Conservation (phyloP, 148 eudicot species). For the Pharnaceum exiguum region DNA sequence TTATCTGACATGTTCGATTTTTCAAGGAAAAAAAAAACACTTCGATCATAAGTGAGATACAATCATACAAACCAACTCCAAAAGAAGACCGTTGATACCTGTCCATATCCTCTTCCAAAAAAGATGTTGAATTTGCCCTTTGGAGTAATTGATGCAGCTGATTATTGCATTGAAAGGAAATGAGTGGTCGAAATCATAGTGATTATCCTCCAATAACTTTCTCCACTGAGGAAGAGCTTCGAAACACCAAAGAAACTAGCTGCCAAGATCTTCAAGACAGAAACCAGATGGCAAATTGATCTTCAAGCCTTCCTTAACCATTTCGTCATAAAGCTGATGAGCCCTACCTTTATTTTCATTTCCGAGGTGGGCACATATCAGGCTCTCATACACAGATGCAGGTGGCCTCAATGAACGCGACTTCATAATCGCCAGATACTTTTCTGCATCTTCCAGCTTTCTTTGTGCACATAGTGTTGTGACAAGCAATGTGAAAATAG, state of each 20-base stretch:
- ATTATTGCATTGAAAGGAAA: too few relatives aligned
- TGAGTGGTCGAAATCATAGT: too few relatives aligned
- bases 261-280: constrained; percentile 18
- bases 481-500: constrained; percentile 42
- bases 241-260: neutral
- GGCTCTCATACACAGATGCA: constrained; percentile 26
- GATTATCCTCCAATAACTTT: neutral
- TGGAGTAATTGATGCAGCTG: too few relatives aligned
- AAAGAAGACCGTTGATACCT: too few relatives aligned
- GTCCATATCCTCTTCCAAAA: too few relatives aligned
- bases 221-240: neutral
- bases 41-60: too few relatives aligned
- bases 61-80: too few relatives aligned
- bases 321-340: constrained; percentile 31
- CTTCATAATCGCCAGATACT: constrained; percentile 57
- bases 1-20: too few relatives aligned
- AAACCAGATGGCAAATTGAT: constrained; percentile 4
- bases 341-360: constrained; percentile 43
- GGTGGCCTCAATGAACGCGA: constrained; percentile 31
- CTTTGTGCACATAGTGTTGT: constrained; percentile 33
- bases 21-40: too few relatives aligned
- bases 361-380: constrained; percentile 32
- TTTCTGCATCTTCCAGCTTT: constrained; percentile 55
- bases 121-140: too few relatives aligned
- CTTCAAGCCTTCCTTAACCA: constrained; percentile 32